Base-by-base conservation (phyloP, 495 filamentous ascomycete species). In the Aspergillus steynii region DNA sequence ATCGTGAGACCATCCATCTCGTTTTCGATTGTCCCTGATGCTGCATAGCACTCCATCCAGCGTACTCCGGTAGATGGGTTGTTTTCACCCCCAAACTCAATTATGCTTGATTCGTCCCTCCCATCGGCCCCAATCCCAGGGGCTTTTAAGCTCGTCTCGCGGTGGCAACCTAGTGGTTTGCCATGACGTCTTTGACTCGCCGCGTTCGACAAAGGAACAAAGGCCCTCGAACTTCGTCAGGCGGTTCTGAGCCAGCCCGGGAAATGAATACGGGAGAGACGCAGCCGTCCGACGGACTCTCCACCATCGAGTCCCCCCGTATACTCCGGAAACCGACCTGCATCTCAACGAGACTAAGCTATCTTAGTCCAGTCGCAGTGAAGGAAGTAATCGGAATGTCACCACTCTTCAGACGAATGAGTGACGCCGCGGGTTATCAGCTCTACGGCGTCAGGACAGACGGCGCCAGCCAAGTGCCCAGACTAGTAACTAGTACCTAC, bases 171-270 rank as follows among this genome's bases (percentile, higher is more conserved):
- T 15, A 34, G 46, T 48, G 25, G 31, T 54, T 69, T 63, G 71
- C 37, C 68, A 67, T 74, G 71, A 74, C 71, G 71, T 70, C 60
- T 61, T 61, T 56, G 61, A 62, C 34, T 59, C 45, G 4, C 37
- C 7, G 3, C 37, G 9, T 12, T 42, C 37, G 37, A 42, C 37
- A 42, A 42, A 42, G 20, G 37, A 42, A 42, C 37, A 42, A 42
- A 42, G 34, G 37, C 12, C 9, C 37, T 42, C 37, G 37, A 42
- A 12, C 9, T 42, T 42, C 37, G 12, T 42, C 37, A 42, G 37
- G 14, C 37, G 1, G 12, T 42, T 42, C 37, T 15, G 37, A 42
- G 34, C 2, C 34, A 8, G 10, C 5, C 8, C 5, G 34, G 9
- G 5, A 4, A 37, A 12, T 10, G 26, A 55, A 42, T 27, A 55